Evolutionary conservation across 345 rosid species (phyloP), one percentile per base, ranked within the genome.

Genomic region (Lepidium sativum): DNA sequence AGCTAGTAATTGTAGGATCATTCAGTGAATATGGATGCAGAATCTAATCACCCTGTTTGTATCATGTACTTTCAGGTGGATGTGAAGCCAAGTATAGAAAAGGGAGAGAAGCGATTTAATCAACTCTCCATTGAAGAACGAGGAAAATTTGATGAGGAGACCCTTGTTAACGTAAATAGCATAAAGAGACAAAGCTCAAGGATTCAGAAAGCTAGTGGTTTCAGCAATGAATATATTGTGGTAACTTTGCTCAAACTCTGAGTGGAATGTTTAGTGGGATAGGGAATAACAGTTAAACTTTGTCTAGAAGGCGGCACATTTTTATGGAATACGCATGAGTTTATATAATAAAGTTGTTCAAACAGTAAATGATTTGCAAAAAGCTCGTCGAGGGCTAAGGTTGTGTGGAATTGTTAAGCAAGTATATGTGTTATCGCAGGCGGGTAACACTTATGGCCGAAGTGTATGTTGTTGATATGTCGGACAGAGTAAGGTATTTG

Each of bases 101-200:
- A 82, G 18, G 97, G 95, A 25, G 97, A 94, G 73, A 86, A 84
- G 72, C 86, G 88, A 54, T 94, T 91, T 80, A 85, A 86, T 76
- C 85, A 85, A 68, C 92, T 94, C 49, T 94, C 99, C 29, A 90
- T 90, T 69, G 97, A 94, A 88, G 99, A 90, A 74, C 76, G 97
- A 38, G 96, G 96, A 0, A 88, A 94, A 75, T 91, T 94, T 53
- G 95, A 90, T 17, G 96, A 94, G 75, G 96, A 90, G 77, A 94
- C 96, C 13, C 95, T 88, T 32, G 96, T 91, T 58, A 94, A 91
- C 67, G 95, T 94, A 44, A 85, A 88, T 77, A 86, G 72, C 77
- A 84, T 91, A 17, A 84, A 77, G 75, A 83, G 78, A 69, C 86
- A 81, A 76, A 86, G 88, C 72, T 72, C 91, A 6, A 47, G 29